Evolutionary conservation across 805 yeast species (phyloP).

Genomic region (Lachancea dasiensis): DNA sequence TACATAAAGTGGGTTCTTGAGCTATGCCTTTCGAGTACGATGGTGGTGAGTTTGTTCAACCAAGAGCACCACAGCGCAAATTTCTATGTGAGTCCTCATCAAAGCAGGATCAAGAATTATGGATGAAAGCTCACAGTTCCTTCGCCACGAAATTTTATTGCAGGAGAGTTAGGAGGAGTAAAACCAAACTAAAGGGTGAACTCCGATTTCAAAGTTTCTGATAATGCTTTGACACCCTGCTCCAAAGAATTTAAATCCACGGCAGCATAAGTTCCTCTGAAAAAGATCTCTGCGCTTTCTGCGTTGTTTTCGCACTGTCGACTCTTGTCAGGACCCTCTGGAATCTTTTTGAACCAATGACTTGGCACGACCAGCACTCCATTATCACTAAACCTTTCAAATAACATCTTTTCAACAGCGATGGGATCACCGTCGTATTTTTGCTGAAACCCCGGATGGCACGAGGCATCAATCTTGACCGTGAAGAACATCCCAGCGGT

Average conservation of each 20-base stretch:
- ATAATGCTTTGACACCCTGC: constrained; percentile 62
- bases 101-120: too few species aligned
- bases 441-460: constrained; percentile 67
- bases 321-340: constrained; percentile 53
- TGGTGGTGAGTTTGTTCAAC: too few species aligned
- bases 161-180: too few species aligned
- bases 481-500: constrained; percentile 87
- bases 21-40: too few species aligned
- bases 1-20: too few species aligned
- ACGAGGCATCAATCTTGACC: constrained; percentile 62
- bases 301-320: constrained; percentile 36
- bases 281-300: constrained; percentile 49
- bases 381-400: constrained; percentile 50
- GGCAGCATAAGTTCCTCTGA: constrained; percentile 87
- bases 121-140: too few species aligned
- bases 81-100: too few species aligned
- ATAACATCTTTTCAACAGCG: constrained; percentile 58
- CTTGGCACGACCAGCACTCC: constrained; percentile 79
- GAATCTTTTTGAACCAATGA: constrained; percentile 65
- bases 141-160: too few species aligned
- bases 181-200: too few species aligned
- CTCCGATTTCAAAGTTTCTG: constrained; percentile 54
- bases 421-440: constrained; percentile 54
- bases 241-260: constrained; percentile 61
- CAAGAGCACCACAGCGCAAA: too few species aligned